Evolutionary conservation across 805 yeast genomes (phyloP), one percentile per base, ranked within the genome.

Genomic region (Candida multigemmis): DNA sequence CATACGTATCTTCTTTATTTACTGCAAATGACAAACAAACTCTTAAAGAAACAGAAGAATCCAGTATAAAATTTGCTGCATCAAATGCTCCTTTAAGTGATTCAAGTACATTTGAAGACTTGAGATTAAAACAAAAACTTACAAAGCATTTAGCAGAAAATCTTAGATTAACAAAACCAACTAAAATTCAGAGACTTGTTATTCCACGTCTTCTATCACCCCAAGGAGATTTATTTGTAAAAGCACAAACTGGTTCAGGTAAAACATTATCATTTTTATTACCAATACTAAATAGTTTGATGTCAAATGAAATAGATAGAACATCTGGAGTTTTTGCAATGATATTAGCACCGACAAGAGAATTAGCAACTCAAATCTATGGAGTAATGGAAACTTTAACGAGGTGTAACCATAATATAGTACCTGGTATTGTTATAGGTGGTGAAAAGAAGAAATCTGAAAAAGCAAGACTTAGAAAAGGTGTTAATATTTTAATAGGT

Each of bases 171-270:
- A 42, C 56, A 21, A 59, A 71, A 14, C 98, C 99, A 2, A 93
- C 98, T 0, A 74, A 73, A 40, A 84, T 91, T 38, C 99, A 91
- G 54, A 68, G 84, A 37, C 56, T 79, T 5, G 91, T 81, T 0
- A 60, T 86, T 7, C 95, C 97, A 12, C 47, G 59, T 1, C 38
- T 65, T 22, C 29, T 51, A 18, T 31, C 37, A 10, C 34, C 43
- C 12, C 33, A 45, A 16, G 53, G 61, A 17, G 98, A 91, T 53
- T 57, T 86, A 30, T 81, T 91, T 39, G 81, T 91, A 24, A 93
- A 86, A 46, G 96, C 99, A 0, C 96, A 93, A 54, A 91, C 99
- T 0, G 99, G 99, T 28, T 87, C 97, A 0, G 99, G 99, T 53
- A 91, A 91, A 53, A 91, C 99, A 0, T 55, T 91, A 30, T 77